Base-by-base conservation (phyloP, 1,284 basidiomycete genomes). In the Moniliella sp. region DNA sequence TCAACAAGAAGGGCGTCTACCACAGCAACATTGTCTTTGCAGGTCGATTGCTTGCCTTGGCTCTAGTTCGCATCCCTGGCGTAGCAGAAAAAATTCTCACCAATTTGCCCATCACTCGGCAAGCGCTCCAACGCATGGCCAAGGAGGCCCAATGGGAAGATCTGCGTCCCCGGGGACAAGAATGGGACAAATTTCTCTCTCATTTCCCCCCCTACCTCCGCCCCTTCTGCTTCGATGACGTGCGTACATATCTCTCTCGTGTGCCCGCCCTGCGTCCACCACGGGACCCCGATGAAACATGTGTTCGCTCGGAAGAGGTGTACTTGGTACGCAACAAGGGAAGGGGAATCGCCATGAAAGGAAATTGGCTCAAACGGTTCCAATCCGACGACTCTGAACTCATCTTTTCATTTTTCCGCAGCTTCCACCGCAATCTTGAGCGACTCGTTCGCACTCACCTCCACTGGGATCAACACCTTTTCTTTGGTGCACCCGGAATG, bases 311-410 rank as follows among this genome's bases (percentile, higher is more conserved):
- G n/a, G n/a, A n/a, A n/a, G n/a, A n/a, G n/a, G n/a, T n/a, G 8
- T 55, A 33, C 38, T 30, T 55, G 28, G 49, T 55, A 1, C 36
- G 51, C 11, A 49, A 55, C 35, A 41, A 45, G 11, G 45, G 46
- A 27, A 44, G 52, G n/a, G 49, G 52, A 33, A 49, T 55, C 3
- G 51, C 52, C 32, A 55, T 55, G 51, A 43, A 47, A 2, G 51
- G 51, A 28, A 55, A 55, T 31, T 55, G 51, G 51, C 45, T 55
- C 7, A 41, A 49, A 14, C 39, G 51, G 31, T 55, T 49, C 49
- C 51, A 55, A 35, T 55, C 51, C 32, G 51, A 55, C 30, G 51
- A 55, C 27, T 55, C 51, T 21, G 51, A 55, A 35, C 45, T 55
- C 35, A 52, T 55, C 43, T 55, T 55, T 36, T 46, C 43, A 36